Evolutionary conservation across 2,329 filamentous ascomycete genomes (phyloP), one percentile per base, ranked within the genome.

Genomic region (Colletotrichum sp.): DNA sequence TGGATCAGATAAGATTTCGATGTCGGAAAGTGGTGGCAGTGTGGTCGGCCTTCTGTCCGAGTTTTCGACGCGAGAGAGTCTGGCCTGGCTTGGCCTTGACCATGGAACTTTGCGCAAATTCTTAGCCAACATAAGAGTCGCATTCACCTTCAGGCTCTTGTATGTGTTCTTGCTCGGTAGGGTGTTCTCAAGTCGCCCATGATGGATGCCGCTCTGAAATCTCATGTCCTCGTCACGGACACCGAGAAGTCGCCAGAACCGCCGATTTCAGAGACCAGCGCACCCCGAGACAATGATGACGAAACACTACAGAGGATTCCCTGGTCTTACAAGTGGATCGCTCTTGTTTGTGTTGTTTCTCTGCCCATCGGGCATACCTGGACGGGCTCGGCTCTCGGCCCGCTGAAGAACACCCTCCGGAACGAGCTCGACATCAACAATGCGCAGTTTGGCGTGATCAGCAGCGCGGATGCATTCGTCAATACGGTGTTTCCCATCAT

Each of bases 401-500:
- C 79, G 18, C 70, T 80, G 26, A 80, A 80, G 65, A 80, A 79
- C 60, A 80, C 78, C 6, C 66, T 80, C 1, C 79, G 79, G 13
- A 69, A 78, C 8, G 79, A 80, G 55, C 71, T 80, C 18, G 72
- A 70, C 10, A 78, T 80, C 55, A 80, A 65, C n/a, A 80, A 80
- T 26, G 75, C 79, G 8, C 79, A 80, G 57, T 80, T 80, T 60
- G 80, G 78, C n/a, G 79, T 81, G 26, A 79, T 80, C 28, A 72
- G 69, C 73, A 80, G 78, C 60, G 79, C 80, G 10, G 80, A 81
- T 57, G 70, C 80, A 12, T 80, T 81, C 32, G 78, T 81, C 60
- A 80, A 80, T 72, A 77, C 79, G 13, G 71, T 80, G n/a, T 80
- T 80, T 28, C 78, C 79, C 16, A 80, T 80, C 9, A 12, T 79